Base-by-base conservation (phyloP, 176 grass and related monocot species). In the Oryza australiensis region DNA sequence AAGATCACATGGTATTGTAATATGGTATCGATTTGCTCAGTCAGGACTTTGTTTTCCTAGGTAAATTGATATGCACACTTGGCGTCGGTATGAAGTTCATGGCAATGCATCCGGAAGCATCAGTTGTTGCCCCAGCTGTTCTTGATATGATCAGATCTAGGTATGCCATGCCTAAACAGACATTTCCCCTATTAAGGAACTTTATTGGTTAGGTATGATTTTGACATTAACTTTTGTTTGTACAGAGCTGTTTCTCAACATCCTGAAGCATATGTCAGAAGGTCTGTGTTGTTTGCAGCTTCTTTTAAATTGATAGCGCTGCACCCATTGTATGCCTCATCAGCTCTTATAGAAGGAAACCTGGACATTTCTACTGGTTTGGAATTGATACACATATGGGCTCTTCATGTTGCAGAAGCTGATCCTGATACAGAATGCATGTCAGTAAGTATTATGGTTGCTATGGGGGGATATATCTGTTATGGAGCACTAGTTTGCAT, bases 191-290 rank as follows among this genome's bases (percentile, higher is more conserved):
- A 10, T 85, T 79, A 70, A 48, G 28, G 67, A 40, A 20, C 24
- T 71, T 62, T 22, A 53, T 82, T 86, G 20, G 22, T 12, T 76
- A 68, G 27, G 3, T 27, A 22, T 9, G 5, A 78, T 38, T 75
- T 60, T 75, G 35, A 42, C 68, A 1, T 63, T 16, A 72, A 71
- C 30, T 70, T 38, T 77, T 76, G 55, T 85, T 85, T 77, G 71
- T 68, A 12, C 81, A 97, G 95, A 86, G 86, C 80, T 76, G 74
- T 97, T 48, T 94, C 89, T 0, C 77, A 87, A 72, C 95, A 97
- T 89, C 85, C 90, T 16, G 95, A 97, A 90, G 92, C 95, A 72
- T 97, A 97, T 87, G 95, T 97, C 62, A 92, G 95, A 79, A 97
- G 92, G 73, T 92, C 95, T 20, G 92, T 79, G 7, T 45, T 94